A percentile compares a stretch with the other conserved stretches of the same genome.
These are phyloP conservation scores for Carex parvula DNA, from an alignment of 176 grass and related monocot genomes.

Conservation along the genomic window DNA sequence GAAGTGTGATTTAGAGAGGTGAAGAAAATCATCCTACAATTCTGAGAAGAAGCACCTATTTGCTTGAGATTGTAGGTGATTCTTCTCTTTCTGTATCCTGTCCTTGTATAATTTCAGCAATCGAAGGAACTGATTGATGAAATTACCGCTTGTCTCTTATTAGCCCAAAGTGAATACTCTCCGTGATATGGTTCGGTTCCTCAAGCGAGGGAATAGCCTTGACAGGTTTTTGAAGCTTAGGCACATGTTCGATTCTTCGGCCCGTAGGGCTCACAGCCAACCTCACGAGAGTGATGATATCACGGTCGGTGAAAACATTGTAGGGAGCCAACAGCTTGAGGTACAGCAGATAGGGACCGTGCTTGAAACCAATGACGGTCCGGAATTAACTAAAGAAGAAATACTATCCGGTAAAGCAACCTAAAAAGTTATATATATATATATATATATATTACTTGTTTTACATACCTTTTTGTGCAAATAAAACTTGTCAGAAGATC, in stretches of 20 bases:
- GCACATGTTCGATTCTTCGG: constrained; percentile 11
- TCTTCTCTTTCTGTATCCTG: constrained; percentile 9
- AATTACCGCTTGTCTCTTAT: not conserved
- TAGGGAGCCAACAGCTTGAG: constrained; percentile 15
- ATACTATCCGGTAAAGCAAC: not conserved
- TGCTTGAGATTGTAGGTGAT: constrained; percentile 21
- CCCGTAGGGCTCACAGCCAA: constrained; percentile 13
- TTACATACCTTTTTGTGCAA: not conserved
- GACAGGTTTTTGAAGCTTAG: constrained; percentile 29
- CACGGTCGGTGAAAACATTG: constrained; percentile 6
- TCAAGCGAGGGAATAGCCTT: constrained; percentile 30
- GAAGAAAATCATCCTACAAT: constrained; percentile 1
- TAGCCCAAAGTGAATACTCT: constrained; percentile 11
- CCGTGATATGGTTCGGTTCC: constrained; percentile 36
- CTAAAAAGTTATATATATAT: too few species aligned
- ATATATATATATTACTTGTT: too few species aligned
- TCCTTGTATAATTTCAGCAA: not conserved
- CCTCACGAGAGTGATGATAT: not conserved
- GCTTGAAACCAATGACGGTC: not conserved
- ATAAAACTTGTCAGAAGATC: not conserved
- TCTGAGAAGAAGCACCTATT: constrained; percentile 23
- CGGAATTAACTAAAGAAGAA: constrained; percentile 11
- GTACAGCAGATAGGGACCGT: constrained; percentile 6
- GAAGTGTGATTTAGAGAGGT: not conserved
- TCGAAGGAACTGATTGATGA: not conserved